Evolutionary conservation across 345 rosid genomes (phyloP).

Genomic region (Brassica nigra): DNA sequence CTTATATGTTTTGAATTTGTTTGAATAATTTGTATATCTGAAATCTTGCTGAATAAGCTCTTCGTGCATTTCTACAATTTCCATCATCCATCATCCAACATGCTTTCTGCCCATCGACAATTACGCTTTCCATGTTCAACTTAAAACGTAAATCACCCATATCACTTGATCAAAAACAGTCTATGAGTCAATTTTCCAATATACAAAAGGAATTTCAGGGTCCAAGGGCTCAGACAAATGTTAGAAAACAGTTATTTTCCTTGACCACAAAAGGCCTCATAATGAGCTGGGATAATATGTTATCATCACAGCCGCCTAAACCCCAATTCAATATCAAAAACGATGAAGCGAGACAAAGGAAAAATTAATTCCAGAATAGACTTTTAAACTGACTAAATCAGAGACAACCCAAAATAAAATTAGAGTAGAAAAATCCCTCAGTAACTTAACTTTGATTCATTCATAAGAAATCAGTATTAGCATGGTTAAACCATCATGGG

Average conservation of each 20-base stretch:
- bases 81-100: too few species aligned
- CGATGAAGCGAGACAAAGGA: too few species aligned
- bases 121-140: too few species aligned
- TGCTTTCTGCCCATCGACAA: too few species aligned
- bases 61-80: too few species aligned
- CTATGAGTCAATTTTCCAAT: not conserved
- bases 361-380: too few species aligned
- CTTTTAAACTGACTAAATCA: not conserved
- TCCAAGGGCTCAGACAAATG: slow-evolving; percentile 43
- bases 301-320: slow-evolving; percentile 48
- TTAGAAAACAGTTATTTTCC: slow-evolving; percentile 45
- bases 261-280: slow-evolving; percentile 51
- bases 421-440: slow-evolving; percentile 1
- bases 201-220: not conserved
- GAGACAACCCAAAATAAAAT: not conserved
- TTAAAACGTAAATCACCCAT: too few species aligned
- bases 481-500: slow-evolving; percentile 61
- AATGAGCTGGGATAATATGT: slow-evolving; percentile 60
- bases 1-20: too few species aligned
- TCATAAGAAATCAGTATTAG: slow-evolving; percentile 58
- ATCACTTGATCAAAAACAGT: too few species aligned
- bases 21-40: too few species aligned
- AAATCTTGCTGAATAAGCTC: too few species aligned
- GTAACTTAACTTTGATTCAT: slow-evolving; percentile 18
- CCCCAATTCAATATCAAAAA: not conserved